These are phyloP conservation scores for Helotiales sp. DNA, from an alignment of 2,329 filamentous ascomycete genomes.

Conservation along the genomic window DNA sequence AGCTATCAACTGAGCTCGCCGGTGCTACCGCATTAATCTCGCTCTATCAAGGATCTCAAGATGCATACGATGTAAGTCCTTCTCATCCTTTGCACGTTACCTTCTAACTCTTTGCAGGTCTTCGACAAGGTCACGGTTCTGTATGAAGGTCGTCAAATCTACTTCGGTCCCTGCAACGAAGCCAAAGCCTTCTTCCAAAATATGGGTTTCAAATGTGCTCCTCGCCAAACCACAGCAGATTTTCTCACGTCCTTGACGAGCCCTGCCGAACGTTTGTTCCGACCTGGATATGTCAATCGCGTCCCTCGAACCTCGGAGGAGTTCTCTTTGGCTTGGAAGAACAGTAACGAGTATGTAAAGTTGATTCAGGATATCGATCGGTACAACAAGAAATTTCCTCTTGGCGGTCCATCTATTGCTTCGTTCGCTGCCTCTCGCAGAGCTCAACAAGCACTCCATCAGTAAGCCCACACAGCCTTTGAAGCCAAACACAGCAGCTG, in stretches of 20 bases:
- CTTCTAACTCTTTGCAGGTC: constrained; percentile 39
- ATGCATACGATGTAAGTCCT: constrained; percentile 59
- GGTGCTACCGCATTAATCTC: constrained; percentile 68
- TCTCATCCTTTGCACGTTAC: not conserved
- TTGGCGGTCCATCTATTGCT: constrained; percentile 39
- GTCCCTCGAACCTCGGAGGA: constrained; percentile 59
- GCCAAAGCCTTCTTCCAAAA: constrained; percentile 71
- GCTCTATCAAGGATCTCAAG: constrained; percentile 73
- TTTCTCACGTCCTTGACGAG: constrained; percentile 78
- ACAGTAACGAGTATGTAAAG: constrained; percentile 49
- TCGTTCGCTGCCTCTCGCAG: constrained; percentile 43
- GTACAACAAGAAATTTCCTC: constrained; percentile 51
- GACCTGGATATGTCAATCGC: constrained; percentile 59
- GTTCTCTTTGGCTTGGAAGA: constrained; percentile 55
- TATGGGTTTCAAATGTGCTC: constrained; percentile 72
- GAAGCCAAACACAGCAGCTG: not conserved
- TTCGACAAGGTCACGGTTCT: constrained; percentile 73
- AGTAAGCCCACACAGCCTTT: constrained; percentile 21
- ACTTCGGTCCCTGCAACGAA: constrained; percentile 65
- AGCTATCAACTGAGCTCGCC: constrained; percentile 66
- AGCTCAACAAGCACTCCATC: constrained; percentile 47
- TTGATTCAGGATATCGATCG: constrained; percentile 53
- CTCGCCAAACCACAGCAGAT: constrained; percentile 59
- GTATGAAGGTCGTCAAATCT: constrained; percentile 72
- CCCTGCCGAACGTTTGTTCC: constrained; percentile 59